These are phyloP conservation scores for Hyphodiscus sp. DNA, from an alignment of 2,329 filamentous ascomycete genomes.

Conservation along the genomic window DNA sequence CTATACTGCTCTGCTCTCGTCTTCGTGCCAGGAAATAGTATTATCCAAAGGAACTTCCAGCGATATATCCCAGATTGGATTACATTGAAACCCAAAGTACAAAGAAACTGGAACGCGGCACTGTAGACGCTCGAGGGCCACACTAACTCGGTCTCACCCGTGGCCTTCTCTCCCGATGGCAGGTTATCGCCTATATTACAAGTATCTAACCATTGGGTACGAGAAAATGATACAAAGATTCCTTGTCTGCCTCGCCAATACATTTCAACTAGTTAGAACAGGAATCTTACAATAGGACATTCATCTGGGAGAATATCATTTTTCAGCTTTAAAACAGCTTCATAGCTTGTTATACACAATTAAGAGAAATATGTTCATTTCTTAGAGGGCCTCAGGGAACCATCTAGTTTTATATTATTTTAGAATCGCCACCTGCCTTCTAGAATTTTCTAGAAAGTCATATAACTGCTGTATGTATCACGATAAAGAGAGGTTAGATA, in stretches of 20 bases:
- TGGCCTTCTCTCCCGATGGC: conserved; percentile 5
- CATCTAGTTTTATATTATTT: conserved; percentile 4
- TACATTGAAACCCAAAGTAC: too few species aligned
- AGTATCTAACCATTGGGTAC: conserved; percentile 17
- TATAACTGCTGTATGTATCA: too few species aligned
- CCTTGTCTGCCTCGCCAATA: too few species aligned
- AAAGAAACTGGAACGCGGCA: too few species aligned
- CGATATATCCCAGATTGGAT: too few species aligned
- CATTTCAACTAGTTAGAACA: conserved; percentile 12
- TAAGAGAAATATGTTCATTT: conserved; percentile 8
- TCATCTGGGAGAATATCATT: conserved; percentile 19
- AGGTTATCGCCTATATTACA: conserved; percentile 10
- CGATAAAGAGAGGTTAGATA: too few species aligned
- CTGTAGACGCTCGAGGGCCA: too few species aligned
- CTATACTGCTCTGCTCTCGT: too few species aligned
- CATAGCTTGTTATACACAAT: conserved; percentile 11
- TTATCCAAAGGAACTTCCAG: too few species aligned
- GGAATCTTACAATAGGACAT: conserved; percentile 20
- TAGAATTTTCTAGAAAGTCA: too few species aligned
- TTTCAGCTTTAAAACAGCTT: conserved; percentile 12
- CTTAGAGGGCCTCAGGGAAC: conserved; percentile 8
- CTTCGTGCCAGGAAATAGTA: too few species aligned
- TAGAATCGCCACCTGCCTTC: too few species aligned
- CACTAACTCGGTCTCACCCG: not conserved
- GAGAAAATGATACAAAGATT: conserved; percentile 6